Evolutionary conservation across 805 yeast species (phyloP), one percentile per base, ranked within the genome.

Genomic region (Candida ovalis): DNA sequence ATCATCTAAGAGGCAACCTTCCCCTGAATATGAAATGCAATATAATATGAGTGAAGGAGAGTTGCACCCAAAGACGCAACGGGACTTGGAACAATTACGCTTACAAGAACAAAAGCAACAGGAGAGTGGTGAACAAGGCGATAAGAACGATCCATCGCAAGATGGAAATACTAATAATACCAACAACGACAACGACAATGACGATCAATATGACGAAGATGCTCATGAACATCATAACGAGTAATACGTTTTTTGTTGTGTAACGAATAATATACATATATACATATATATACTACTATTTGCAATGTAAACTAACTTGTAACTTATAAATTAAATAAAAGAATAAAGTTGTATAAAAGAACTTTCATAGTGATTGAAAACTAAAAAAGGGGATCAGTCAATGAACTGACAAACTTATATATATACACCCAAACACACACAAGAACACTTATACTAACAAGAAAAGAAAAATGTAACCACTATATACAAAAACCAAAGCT

Each of bases 1-100:
- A 28, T 17, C 35, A 30, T 17, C 28, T 19, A 47, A 43, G 18
- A 42, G 49, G n/a, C 39, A 27, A 27, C 39, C 45, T 17, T 35
- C 38, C 17, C 38, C 38, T 10, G 35, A 30, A 30, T 15, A 30
- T 30, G 35, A 30, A 4, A 15, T 30, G 35, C 35, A 9, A 15
- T 30, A 30, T 30, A 30, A 30, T 15, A 15, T 30, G 6, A 30
- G 17, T 30, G 35, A 30, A 30, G 35, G 17, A 15, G 35, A 30
- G 17, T 7, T 30, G 17, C 17, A 30, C 6, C 35, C 6, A 15
- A 5, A 30, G 17, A 10, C 15, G 35, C 35, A 30, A 15, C 28
- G 10, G 28, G 10, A 25, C 28, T 25, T 25, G 9, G 9, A 25
- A 25, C 28, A 25, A 25, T 25, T 7, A 7, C 28, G 28, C 10